phyloP scores from a whole-genome alignment of 495 filamentous ascomycete species.

The Penicillium crystallinum region DNA sequence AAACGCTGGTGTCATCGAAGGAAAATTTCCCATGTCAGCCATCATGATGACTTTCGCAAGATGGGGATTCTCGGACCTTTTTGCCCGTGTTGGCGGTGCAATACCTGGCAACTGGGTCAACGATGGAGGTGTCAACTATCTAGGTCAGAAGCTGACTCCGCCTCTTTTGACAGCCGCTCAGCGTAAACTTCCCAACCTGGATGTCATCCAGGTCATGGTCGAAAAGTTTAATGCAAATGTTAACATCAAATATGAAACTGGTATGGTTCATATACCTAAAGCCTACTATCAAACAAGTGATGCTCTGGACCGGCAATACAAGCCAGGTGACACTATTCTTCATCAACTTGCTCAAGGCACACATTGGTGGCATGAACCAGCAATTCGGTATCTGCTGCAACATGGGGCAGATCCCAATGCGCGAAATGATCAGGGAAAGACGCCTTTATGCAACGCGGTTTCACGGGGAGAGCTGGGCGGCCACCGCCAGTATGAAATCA shows the following conservation, averaged over 20 bases:
- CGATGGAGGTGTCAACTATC: background rate
- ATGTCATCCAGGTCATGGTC: constrained; percentile 37
- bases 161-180: constrained; percentile 27
- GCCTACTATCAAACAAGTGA: constrained; percentile 10
- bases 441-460: constrained; percentile 38
- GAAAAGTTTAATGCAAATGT: constrained; percentile 34
- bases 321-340: constrained; percentile 26
- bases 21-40: background rate
- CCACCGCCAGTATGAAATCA: constrained; percentile 19
- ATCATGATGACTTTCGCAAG: constrained; percentile 11
- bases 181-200: constrained; percentile 36
- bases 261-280: constrained; percentile 5
- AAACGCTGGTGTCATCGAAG: background rate
- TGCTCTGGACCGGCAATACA: constrained; percentile 1
- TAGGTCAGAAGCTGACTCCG: constrained; percentile 9
- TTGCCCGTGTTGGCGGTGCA: constrained; percentile 11
- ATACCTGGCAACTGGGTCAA: constrained; percentile 17
- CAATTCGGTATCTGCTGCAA: constrained; percentile 39
- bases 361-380: constrained; percentile 43
- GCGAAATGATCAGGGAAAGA: constrained; percentile 30
- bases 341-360: constrained; percentile 31
- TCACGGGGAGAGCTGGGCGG: background rate
- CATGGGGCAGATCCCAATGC: constrained; percentile 35
- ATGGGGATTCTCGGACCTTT: constrained; percentile 18
- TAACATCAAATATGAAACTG: constrained; percentile 15